Evolutionary conservation across 108 stramenopile genomes (phyloP), one percentile per base, ranked within the genome.

Genomic region (Cyclotella baltica): DNA sequence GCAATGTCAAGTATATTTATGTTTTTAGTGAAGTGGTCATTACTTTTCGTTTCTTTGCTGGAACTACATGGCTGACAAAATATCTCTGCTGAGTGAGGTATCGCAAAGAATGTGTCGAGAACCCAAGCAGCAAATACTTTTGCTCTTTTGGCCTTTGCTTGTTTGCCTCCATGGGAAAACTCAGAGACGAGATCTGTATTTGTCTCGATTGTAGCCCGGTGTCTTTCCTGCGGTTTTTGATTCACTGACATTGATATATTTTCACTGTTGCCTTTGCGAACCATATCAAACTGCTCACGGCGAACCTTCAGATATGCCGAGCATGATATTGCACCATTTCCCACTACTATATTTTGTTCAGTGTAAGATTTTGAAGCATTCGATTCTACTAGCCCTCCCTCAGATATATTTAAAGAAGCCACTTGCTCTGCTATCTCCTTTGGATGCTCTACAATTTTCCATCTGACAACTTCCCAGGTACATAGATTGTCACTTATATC

Each of bases 81-180:
- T 25, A 5, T 62, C 18, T 62, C 25, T 19, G 4, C 33, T 1
- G 33, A 13, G 11, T 11, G 8, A 25, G 16, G 11, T 35, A 67
- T 29, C 3, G 25, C 76, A 29, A 74, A 74, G 48, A 80, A 80
- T 9, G 64, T 74, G 18, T 85, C 72, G 33, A 91, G 48, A 55
- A 91, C 63, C 88, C 88, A 91, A n/a, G 76, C 48, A 10, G 88
- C 87, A 78, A 91, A 91, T 30, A 89, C 76, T 29, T 75, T 84
- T 20, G 90, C 87, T 52, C 88, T 72, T 55, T 78, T 57, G 3
- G 59, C 81, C 65, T 89, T 89, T 33, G 85, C 81, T 48, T 73
- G 65, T 62, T 84, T 85, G 23, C 73, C 79, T 47, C 90, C 90
- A 69, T 91, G 90, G 22, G 28, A 28, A 27, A 53, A 40, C 27